Base-by-base conservation (phyloP, 257 asterid species). In the Orobanche coerulescens region DNA sequence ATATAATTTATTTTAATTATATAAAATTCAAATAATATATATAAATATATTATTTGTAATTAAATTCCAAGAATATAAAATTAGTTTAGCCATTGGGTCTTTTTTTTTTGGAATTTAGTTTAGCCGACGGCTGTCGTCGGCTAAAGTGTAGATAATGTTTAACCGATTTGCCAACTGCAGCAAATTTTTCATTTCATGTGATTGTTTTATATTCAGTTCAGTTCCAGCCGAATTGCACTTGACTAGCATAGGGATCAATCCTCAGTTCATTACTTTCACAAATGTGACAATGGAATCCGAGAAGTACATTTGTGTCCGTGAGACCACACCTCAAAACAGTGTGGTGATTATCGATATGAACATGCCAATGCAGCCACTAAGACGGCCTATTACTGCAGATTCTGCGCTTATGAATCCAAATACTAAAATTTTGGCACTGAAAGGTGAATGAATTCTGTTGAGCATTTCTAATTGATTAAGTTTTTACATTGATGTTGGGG, bases 201-300 rank as follows among this genome's bases (percentile, higher is more conserved):
- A 68, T 59, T 75, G 70, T 53, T 50, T 44, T 39, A 14, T 68
- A 63, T 56, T 51, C 53, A 52, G 62, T 56, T 72, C 54, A 28
- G 31, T 61, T 58, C 63, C 74, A 79, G 86, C 86, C 76, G 69
- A 75, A 52, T 76, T 74, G 89, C 88, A 89, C 97, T 69, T 89
- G 89, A 76, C 90, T 53, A 86, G 96, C 82, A 64, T 89, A 76
- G 97, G 97, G 82, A 87, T 93, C 91, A 89, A 81, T 74, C 83
- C 81, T 1, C 99, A 89, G 76, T 89, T 93, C 75, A 86, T 93
- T 60, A 89, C 99, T 11, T 89, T 93, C 64, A 89, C 99, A 13
- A 83, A 93, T 46, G 99, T 93, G 66, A 93, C 98, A 1, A 93
- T 89, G 99, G 99, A 93, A 79, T 93, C 99, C 25, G 97, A 93